Conservation (phyloP, 345 rosid genomes). For the Aegle marmelos region DNA sequence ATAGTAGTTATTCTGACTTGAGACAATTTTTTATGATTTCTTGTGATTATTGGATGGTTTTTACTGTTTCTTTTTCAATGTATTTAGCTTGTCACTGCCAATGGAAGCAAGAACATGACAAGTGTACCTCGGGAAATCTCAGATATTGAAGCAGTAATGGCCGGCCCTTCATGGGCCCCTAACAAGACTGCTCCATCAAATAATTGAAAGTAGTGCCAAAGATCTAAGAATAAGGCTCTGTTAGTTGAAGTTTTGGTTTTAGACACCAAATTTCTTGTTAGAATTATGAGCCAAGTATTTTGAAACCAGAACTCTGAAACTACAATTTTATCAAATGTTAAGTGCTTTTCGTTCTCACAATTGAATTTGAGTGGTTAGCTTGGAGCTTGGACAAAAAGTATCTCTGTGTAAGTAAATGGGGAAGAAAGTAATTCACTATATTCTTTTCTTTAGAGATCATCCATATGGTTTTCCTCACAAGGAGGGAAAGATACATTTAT, state of each 20-base stretch:
- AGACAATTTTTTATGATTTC: neutral
- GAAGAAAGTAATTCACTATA: neutral
- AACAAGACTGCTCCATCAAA: neutral
- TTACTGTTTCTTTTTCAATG: neutral
- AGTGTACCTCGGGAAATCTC: constrained; percentile 57
- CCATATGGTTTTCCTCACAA: neutral
- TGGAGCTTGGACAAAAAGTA: too few relatives aligned
- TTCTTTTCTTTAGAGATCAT: neutral
- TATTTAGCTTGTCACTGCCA: constrained; percentile 52
- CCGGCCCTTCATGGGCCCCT: constrained; percentile 71
- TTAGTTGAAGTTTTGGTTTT: neutral
- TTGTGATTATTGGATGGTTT: neutral
- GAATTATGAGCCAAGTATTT: neutral
- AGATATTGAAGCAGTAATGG: constrained; percentile 94
- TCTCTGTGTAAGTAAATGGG: neutral
- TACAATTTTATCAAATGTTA: neutral
- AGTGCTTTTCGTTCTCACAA: neutral
- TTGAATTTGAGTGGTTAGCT: neutral
- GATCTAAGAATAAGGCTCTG: neutral
- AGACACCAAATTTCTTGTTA: neutral
- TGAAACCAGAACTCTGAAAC: too few relatives aligned
- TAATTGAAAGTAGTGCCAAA: neutral
- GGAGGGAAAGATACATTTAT: too few relatives aligned
- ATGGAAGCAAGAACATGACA: constrained; percentile 81
- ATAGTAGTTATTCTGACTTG: neutral